phyloP scores from a whole-genome alignment of 2,329 filamentous ascomycete species.

The Teratosphaeria pseudoeucalypti region DNA sequence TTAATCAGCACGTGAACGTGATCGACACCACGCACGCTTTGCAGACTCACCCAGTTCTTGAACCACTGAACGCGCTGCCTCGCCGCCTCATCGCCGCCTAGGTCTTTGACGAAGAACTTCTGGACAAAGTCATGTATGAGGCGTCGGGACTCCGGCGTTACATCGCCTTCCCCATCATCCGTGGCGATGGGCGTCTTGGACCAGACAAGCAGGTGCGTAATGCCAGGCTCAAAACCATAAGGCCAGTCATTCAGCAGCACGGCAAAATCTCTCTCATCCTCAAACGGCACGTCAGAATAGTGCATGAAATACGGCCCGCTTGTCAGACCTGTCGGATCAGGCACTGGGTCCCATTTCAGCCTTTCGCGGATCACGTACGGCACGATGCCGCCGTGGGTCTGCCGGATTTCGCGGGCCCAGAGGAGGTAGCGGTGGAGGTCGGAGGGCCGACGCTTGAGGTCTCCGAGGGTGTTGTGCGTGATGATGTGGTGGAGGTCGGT shows the following conservation, averaged over 20 bases:
- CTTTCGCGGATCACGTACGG: slow-evolving; percentile 47
- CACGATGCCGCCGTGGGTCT: slow-evolving; percentile 45
- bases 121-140: slow-evolving; percentile 42
- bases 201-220: slow-evolving; percentile 50
- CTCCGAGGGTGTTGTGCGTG: slow-evolving; percentile 43
- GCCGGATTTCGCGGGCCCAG: slow-evolving; percentile 46
- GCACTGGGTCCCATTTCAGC: slow-evolving; percentile 40
- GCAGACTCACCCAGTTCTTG: slow-evolving; percentile 52
- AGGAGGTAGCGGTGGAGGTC: slow-evolving; percentile 49
- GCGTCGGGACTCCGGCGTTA: slow-evolving; percentile 39
- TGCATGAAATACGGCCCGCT: slow-evolving; percentile 29
- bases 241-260: slow-evolving; percentile 55
- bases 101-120: slow-evolving; percentile 37
- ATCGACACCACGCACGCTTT: slow-evolving; percentile 49
- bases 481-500: slow-evolving; percentile 42
- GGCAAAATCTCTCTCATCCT: slow-evolving; percentile 43
- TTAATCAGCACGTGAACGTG: slow-evolving; percentile 47
- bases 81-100: slow-evolving; percentile 18
- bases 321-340: slow-evolving; percentile 5
- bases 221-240: slow-evolving; percentile 46
- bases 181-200: slow-evolving; percentile 40
- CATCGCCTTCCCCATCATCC: slow-evolving; percentile 36
- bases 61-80: slow-evolving; percentile 49
- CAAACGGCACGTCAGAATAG: slow-evolving; percentile 42
- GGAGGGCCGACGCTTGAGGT: slow-evolving; percentile 49